Conservation (phyloP, 1,139 yeast species). For the Suzukiozyma palmioleophila region DNA sequence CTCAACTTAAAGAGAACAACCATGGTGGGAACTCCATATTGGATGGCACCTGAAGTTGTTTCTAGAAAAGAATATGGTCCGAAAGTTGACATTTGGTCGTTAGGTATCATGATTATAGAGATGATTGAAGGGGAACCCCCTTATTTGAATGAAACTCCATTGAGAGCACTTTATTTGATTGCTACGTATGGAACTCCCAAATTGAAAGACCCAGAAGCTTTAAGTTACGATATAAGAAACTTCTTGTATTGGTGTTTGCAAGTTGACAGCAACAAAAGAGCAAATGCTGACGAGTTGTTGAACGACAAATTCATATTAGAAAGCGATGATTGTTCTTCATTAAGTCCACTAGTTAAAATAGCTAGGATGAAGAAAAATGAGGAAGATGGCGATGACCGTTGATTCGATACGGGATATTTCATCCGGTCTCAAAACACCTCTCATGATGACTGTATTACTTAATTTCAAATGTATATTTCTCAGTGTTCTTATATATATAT, state of each 20-base stretch:
- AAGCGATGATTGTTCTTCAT: constrained; percentile 68
- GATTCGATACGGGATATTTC: neutral
- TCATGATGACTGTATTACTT: neutral
- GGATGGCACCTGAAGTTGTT: constrained; percentile 99
- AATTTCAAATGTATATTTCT: neutral
- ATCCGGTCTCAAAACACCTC: no score
- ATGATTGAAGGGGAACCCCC: constrained; percentile 99
- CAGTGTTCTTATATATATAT: neutral
- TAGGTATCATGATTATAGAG: constrained; percentile 96
- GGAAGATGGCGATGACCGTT: constrained; percentile 35
- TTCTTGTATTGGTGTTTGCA: constrained; percentile 78
- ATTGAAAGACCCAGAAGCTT: constrained; percentile 80
- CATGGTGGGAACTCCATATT: constrained; percentile 99
- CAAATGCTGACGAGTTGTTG: constrained; percentile 72
- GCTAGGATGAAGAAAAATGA: constrained; percentile 75
- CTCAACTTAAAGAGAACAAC: constrained; percentile 83
- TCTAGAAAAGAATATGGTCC: constrained; percentile 94
- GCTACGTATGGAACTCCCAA: constrained; percentile 96
- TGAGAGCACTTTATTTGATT: constrained; percentile 84
- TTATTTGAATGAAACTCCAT: constrained; percentile 89
- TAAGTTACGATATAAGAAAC: constrained; percentile 60
- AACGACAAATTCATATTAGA: constrained; percentile 65
- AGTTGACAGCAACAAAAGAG: constrained; percentile 82
- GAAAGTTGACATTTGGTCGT: constrained; percentile 95
- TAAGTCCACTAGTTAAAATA: constrained; percentile 84